Base-by-base conservation (phyloP, 2,329 filamentous ascomycete genomes). In the Fonsecaea erecta region DNA sequence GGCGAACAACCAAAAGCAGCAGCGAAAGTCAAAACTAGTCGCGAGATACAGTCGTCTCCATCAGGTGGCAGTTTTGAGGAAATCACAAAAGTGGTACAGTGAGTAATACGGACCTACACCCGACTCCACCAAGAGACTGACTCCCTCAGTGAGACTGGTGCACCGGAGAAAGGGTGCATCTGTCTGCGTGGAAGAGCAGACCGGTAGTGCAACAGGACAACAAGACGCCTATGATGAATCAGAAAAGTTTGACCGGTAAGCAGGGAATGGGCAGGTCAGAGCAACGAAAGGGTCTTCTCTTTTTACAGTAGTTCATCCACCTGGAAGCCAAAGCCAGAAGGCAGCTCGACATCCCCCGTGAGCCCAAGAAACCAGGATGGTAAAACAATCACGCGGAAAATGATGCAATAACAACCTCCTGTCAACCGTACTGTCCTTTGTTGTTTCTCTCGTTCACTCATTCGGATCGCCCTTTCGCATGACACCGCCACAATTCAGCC, bases 391-490 rank as follows among this genome's bases (percentile, higher is more conserved):
- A 64, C 43, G 30, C 32, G 51, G n/a, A 30, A 26, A 40, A 60
- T 32, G 62, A 35, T 53, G 60, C 62, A 61, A 68, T 60, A 55
- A 60, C 58, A 59, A 64, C 63, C 63, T 59, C 66, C 60, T 66
- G 53, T 60, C 43, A 64, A 59, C 56, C 60, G 37, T 37, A 54
- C 21, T 51, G 34, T 59, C 61, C 54, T 52, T 66, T 63, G 34
- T 55, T 63, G 53, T 60, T 59, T 53, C 54, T 62, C 66, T 66
- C 67, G 40, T 66, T 60, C 64, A 66, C 64, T 68, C 67, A 43
- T 66, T 59, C 64, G 62, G 43, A 68, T 64, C 40, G 32, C 52
- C 58, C 62, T 35, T 59, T 26, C 60, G 55, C 30, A 34, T 35
- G 43, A 60, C 64, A 68, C 65, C 61, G 61, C 63, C 63, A 60